Base-by-base conservation (phyloP, 148 eudicot species). In the Amaranthus palmeri region DNA sequence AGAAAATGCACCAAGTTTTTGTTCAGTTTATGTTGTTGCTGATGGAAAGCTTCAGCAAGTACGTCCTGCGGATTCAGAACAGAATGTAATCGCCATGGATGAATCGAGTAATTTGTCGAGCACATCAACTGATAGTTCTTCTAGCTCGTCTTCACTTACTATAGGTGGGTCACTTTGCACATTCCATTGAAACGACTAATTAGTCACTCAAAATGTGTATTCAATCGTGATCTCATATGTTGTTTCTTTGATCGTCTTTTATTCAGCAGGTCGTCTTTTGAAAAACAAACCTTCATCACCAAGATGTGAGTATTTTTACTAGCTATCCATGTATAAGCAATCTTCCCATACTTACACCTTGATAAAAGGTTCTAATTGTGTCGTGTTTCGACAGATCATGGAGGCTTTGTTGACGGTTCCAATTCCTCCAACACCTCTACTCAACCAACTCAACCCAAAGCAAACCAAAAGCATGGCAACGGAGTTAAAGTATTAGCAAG, bases 21-120 rank as follows among this genome's bases (percentile, higher is more conserved):
- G 98, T 79, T 89, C 97, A 5, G 90, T 93, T 10, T 93, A 91
- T 84, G 88, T 81, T 69, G 76, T 93, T 75, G 75, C 86, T 74
- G 90, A 85, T 48, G 96, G 97, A 49, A 91, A 85, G 72, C 73
- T 93, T 73, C 84, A 88, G 64, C 87, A 88, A 7, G 40, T 91
- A 71, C 87, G 91, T 44, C 88, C 96, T 15, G 86, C 96, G 59
- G 88, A 83, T 76, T 74, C 85, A 65, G 85, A 82, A 64, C 72
- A 83, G 76, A 82, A 47, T 73, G 80, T 69, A 51, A 78, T 83
- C 77, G 62, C 50, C 65, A 60, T 61, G 77, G 89, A 81, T 36
- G 74, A 63, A 67, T 84, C 79, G 18, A 79, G 59, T 55, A 80
- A 66, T 66, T 65, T 69, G 53, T 67, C 88, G 18, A 76, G 82